Evolutionary conservation across 2,329 filamentous ascomycete genomes (phyloP).

Genomic region (Diaporthe australafricana): DNA sequence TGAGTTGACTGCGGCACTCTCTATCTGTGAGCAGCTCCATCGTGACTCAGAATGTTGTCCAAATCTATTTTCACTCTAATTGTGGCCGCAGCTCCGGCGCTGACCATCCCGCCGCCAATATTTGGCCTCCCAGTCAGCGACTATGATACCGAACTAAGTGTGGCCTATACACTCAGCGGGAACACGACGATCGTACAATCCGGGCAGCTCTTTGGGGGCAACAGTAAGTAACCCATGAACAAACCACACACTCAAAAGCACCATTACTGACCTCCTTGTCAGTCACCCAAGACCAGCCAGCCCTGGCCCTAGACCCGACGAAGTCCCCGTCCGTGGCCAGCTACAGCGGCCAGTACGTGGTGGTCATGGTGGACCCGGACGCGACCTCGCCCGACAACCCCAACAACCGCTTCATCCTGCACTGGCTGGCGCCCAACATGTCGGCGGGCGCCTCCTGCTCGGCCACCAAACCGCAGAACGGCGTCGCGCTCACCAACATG

Average conservation of each 20-base stretch:
- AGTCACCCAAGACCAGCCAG: slow-evolving; percentile 31
- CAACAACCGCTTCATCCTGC: slow-evolving; percentile 32
- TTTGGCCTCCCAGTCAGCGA: slow-evolving; percentile 30
- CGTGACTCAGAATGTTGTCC: slow-evolving; percentile 3
- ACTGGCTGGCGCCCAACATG: slow-evolving; percentile 33
- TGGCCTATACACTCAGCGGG: slow-evolving; percentile 28
- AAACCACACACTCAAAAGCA: no score
- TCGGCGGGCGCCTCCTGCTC: not conserved
- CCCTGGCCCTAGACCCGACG: slow-evolving; percentile 18
- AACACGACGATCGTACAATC: slow-evolving; percentile 24
- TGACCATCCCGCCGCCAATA: slow-evolving; percentile 33
- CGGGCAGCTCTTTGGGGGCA: slow-evolving; percentile 20
- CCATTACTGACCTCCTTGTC: not conserved
- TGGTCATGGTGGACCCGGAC: slow-evolving; percentile 35
- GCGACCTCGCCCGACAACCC: slow-evolving; percentile 29
- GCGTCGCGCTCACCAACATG: slow-evolving; percentile 18
- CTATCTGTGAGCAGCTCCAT: not conserved
- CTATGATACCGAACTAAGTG: slow-evolving; percentile 27
- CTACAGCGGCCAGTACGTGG: slow-evolving; percentile 22
- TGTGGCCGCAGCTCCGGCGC: slow-evolving; percentile 25
- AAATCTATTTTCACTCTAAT: slow-evolving; percentile 7
- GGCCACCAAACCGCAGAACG: not conserved
- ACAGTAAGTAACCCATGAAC: not conserved
- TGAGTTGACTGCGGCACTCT: no score
- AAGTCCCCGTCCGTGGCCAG: slow-evolving; percentile 14